Evolutionary conservation across 768 basidiomycete species (phyloP).

Genomic region (Naganishia randhawae): DNA sequence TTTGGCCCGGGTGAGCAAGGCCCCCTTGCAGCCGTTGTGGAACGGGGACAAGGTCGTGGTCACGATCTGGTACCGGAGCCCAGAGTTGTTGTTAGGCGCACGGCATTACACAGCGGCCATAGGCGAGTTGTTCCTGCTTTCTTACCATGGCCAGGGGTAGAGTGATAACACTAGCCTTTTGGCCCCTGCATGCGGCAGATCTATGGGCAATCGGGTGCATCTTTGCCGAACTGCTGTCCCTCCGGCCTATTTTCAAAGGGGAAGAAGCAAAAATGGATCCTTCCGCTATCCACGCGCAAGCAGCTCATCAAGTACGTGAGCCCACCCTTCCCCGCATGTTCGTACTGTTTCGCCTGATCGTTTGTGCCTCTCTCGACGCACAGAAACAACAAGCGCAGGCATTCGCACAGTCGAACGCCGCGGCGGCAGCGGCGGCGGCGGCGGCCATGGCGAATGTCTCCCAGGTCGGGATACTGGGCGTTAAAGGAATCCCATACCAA

Average conservation of each 20-base stretch:
- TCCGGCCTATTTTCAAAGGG: constrained; percentile 96
- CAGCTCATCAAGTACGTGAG: constrained; percentile 14
- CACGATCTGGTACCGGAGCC: constrained; percentile 98
- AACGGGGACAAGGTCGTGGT: constrained; percentile 97
- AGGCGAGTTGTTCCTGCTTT: constrained; percentile 46
- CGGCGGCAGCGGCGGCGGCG: background rate
- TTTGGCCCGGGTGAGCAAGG: constrained; percentile 82
- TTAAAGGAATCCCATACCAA: constrained; percentile 97
- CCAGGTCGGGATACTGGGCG: constrained; percentile 17
- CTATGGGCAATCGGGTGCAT: constrained; percentile 99
- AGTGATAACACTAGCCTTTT: no score
- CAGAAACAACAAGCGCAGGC: constrained; percentile 14
- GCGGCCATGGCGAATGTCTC: constrained; percentile 2
- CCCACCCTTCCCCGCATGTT: background rate
- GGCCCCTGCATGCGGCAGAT: constrained; percentile 56
- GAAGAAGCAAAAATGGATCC: constrained; percentile 92
- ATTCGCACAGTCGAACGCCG: background rate
- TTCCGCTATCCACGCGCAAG: constrained; percentile 30
- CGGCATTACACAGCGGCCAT: constrained; percentile 97
- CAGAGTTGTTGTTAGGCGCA: constrained; percentile 90
- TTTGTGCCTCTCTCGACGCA: no score
- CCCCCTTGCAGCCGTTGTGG: constrained; percentile 85
- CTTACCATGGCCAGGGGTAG: no score
- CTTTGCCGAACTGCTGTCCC: constrained; percentile 86
- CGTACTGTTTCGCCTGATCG: background rate